These are phyloP conservation scores for Phialocephala sp. DNA, from an alignment of 2,329 filamentous ascomycete genomes.

Conservation along the genomic window DNA sequence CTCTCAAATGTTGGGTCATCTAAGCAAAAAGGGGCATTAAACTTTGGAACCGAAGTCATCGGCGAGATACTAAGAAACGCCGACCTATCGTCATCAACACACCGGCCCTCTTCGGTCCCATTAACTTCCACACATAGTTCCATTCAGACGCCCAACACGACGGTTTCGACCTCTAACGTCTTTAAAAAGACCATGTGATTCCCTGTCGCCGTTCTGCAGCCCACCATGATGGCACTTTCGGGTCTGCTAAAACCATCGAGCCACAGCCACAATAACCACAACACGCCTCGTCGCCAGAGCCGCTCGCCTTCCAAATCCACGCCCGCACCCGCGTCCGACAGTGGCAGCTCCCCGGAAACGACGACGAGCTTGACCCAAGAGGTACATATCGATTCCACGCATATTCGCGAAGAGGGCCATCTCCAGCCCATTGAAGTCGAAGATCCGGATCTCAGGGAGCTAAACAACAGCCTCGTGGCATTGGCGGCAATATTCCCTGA, in stretches of 20 bases:
- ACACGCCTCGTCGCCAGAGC: conserved; percentile 34
- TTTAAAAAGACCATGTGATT: conserved; percentile 35
- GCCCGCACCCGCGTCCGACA: conserved; percentile 42
- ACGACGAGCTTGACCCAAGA: conserved; percentile 13
- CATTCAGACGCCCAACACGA: not conserved
- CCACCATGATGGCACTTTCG: conserved; percentile 55
- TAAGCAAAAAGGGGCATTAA: conserved; percentile 1
- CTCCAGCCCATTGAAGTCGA: conserved; percentile 55
- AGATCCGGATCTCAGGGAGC: conserved; percentile 66
- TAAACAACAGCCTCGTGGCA: conserved; percentile 72
- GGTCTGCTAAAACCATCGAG: conserved; percentile 53
- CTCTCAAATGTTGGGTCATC: not conserved
- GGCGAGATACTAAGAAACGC: conserved; percentile 1
- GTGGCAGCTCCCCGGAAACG: conserved; percentile 38
- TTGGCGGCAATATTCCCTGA: conserved; percentile 78
- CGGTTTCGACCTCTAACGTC: not conserved
- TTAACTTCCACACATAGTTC: not conserved
- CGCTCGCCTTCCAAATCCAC: conserved; percentile 36
- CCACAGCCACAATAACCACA: conserved; percentile 38
- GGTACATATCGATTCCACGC: conserved; percentile 2
- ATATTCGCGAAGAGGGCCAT: conserved; percentile 61
- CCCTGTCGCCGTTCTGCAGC: conserved; percentile 25
- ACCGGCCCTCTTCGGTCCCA: not conserved
- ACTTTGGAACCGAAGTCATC: not conserved
- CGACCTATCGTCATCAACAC: not conserved